These are phyloP conservation scores for Leptodontidium sp. DNA, from an alignment of 2,329 filamentous ascomycete species.

Conservation along the genomic window DNA sequence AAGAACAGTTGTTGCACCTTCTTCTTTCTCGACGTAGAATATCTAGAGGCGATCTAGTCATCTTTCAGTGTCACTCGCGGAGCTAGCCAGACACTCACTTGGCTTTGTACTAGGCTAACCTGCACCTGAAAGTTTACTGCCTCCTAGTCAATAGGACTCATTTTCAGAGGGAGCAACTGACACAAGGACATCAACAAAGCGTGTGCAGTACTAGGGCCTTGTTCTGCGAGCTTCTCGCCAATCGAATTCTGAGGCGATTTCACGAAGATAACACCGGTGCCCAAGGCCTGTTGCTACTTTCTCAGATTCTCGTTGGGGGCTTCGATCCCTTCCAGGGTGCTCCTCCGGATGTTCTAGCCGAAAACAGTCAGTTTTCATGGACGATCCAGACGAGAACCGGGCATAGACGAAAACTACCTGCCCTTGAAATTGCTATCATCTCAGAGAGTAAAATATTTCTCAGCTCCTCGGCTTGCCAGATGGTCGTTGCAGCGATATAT, in stretches of 20 bases:
- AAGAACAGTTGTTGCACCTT: too few relatives aligned
- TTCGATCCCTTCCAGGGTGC: constrained; percentile 89
- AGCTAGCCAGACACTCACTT: not conserved
- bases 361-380: constrained; percentile 55
- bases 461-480: constrained; percentile 79
- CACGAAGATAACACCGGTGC: constrained; percentile 79
- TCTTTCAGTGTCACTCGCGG: not conserved
- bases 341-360: constrained; percentile 68
- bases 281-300: constrained; percentile 74
- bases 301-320: constrained; percentile 82
- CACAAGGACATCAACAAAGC: constrained; percentile 80
- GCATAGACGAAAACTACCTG: constrained; percentile 65
- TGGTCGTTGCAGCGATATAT: constrained; percentile 84
- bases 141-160: constrained; percentile 82
- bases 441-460: constrained; percentile 83
- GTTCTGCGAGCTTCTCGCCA: constrained; percentile 82
- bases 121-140: constrained; percentile 70
- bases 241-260: constrained; percentile 78
- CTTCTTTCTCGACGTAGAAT: too few relatives aligned
- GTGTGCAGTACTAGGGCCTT: constrained; percentile 81
- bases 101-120: constrained; percentile 7
- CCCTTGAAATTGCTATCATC: constrained; percentile 83
- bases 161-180: constrained; percentile 80
- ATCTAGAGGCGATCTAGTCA: not conserved
- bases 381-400: constrained; percentile 54